phyloP scores from a whole-genome alignment of 2,329 filamentous ascomycete genomes.

The Pseudogymnoascus sp. region DNA sequence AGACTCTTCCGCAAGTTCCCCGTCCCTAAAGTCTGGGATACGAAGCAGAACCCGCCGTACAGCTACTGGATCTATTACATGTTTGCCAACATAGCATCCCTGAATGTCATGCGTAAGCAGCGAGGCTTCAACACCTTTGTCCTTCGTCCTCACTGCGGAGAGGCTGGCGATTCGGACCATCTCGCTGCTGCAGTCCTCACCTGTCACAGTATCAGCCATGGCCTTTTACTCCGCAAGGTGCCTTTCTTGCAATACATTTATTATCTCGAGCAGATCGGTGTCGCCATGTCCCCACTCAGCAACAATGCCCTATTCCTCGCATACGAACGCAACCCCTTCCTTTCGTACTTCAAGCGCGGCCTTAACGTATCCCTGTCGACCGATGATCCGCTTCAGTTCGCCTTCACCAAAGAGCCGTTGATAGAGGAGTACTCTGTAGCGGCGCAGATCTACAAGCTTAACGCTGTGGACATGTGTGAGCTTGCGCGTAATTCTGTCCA shows the following conservation, averaged over 20 bases:
- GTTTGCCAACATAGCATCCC: conserved; percentile 84
- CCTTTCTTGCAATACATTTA: conserved; percentile 94
- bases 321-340: conserved; percentile 93
- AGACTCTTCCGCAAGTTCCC: conserved; percentile 95
- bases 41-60: conserved; percentile 93
- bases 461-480: conserved; percentile 96
- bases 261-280: conserved; percentile 95
- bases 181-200: conserved; percentile 83
- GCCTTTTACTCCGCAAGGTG: conserved; percentile 84
- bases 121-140: conserved; percentile 95
- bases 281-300: conserved; percentile 97
- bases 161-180: conserved; percentile 95
- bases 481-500: conserved; percentile 91
- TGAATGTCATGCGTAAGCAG: conserved; percentile 85
- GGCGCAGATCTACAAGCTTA: conserved; percentile 96
- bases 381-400: conserved; percentile 94
- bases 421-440: conserved; percentile 98
- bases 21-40: conserved; percentile 78
- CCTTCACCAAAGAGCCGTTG: conserved; percentile 94
- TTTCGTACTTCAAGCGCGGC: conserved; percentile 90
- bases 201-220: conserved; percentile 95
- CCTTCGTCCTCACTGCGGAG: conserved; percentile 87
- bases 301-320: conserved; percentile 96
- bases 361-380: conserved; percentile 94
- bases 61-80: conserved; percentile 99